These are phyloP conservation scores for Rhododendron vialii DNA, from an alignment of 148 eudicot species.

Conservation along the genomic window DNA sequence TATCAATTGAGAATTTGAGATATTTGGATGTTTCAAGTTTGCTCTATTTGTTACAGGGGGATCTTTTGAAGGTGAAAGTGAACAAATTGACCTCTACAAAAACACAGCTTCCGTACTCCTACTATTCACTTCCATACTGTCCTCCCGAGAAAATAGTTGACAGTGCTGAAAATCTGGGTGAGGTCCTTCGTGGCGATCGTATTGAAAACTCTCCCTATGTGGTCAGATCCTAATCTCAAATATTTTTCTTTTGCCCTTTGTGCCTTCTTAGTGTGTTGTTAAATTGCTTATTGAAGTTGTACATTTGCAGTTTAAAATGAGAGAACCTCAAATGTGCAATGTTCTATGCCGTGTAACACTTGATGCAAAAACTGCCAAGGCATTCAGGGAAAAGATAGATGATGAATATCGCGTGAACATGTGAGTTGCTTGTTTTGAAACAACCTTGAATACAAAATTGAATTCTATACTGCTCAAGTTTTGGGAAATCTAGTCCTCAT, in stretches of 20 bases:
- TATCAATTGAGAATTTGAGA: conserved; percentile 2
- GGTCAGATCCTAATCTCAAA: conserved; percentile 18
- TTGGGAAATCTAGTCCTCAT: not conserved
- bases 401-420: conserved; percentile 52
- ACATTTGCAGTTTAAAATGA: conserved; percentile 44
- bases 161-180: conserved; percentile 56
- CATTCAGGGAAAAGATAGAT: conserved; percentile 42
- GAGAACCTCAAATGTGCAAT: conserved; percentile 46
- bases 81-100: conserved; percentile 52
- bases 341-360: conserved; percentile 28
- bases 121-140: conserved; percentile 45
- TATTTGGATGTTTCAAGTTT: not conserved
- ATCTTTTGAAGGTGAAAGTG: conserved; percentile 44
- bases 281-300: not conserved
- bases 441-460: not conserved
- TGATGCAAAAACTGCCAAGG: conserved; percentile 35
- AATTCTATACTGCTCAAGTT: not conserved
- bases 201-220: conserved; percentile 54
- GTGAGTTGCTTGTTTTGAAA: conserved; percentile 11
- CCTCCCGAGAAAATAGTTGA: conserved; percentile 39
- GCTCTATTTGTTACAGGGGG: conserved; percentile 35
- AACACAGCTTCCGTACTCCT: conserved; percentile 58
- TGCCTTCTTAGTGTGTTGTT: not conserved
- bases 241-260: not conserved
- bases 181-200: conserved; percentile 61